Evolutionary conservation across 2,329 filamentous ascomycete genomes (phyloP), one percentile per base, ranked within the genome.

Genomic region (Dichotomopilus funicola): DNA sequence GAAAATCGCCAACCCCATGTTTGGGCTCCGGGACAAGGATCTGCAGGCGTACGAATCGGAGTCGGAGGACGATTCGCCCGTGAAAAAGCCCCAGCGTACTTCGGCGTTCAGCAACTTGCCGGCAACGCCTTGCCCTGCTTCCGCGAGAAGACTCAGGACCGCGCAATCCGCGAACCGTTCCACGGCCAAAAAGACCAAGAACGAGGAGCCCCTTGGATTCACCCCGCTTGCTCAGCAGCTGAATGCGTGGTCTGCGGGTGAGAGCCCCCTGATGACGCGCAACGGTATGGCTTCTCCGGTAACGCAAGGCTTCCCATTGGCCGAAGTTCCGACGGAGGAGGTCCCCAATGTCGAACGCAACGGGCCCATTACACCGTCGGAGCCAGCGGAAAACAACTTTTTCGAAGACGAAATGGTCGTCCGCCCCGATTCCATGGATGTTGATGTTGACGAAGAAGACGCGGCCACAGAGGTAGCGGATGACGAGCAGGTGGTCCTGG

Each of bases 141-240:
- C 35, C 61, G 61, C 37, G 68, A 61, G 42, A 62, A 47, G 50
- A 9, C 44, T 40, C 2, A 49, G 38, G 11, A 19, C 40, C 6
- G 55, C 37, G 12, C 52, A 34, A 8, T 59, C 61, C 11, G 49
- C 59, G 9, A 52, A 67, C 62, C 59, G 61, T 59, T 63, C 70
- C 68, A 55, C 64, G 0, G 61, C 57, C 6, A 70, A 67, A 61
- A 64, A 64, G 13, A 55, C 57, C n/a, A 56, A 46, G 10, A 43
- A 46, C 11, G 51, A 57, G 27, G 45, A 46, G 38, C 49, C 55
- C n/a, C 54, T 81, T 51, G 82, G 83, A 1, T 86, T 88, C 59
- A 87, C 83, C 1, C 82, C 84, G 31, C 71, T 89, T 40, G 81
- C 81, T 4, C 73, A 78, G 40, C 79, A 85, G 63, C 71, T 89